Evolutionary conservation across 2,329 filamentous ascomycete genomes (phyloP).

Genomic region (Sphaerulina vaccinii): DNA sequence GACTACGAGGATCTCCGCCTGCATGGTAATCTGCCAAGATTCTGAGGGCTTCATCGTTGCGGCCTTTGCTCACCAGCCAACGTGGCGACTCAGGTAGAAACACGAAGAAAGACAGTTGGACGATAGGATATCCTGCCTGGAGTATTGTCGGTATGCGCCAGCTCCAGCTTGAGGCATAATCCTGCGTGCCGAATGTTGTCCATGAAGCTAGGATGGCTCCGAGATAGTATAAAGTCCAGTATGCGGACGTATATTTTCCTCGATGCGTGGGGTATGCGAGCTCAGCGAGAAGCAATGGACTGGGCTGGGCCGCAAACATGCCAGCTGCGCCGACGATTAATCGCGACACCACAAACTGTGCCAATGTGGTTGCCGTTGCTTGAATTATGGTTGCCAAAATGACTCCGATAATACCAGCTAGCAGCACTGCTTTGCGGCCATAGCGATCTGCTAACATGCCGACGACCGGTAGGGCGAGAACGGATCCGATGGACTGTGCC

Average conservation of each 20-base stretch:
- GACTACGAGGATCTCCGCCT: slow-evolving; percentile 54
- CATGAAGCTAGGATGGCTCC: slow-evolving; percentile 29
- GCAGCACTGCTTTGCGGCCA: too few species aligned
- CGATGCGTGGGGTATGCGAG: slow-evolving; percentile 46
- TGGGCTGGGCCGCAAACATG: slow-evolving; percentile 36
- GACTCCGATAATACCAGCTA: too few species aligned
- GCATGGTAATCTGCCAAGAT: slow-evolving; percentile 61
- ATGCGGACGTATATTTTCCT: slow-evolving; percentile 37
- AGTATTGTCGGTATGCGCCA: slow-evolving; percentile 32
- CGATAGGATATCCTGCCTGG: slow-evolving; percentile 26
- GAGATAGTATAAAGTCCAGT: slow-evolving; percentile 40
- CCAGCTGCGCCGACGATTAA: slow-evolving; percentile 41
- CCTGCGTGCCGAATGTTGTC: slow-evolving; percentile 27
- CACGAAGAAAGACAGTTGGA: slow-evolving; percentile 26
- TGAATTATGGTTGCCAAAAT: too few species aligned
- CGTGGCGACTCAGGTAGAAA: slow-evolving; percentile 31
- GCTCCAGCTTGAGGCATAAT: slow-evolving; percentile 25
- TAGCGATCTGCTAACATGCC: too few species aligned
- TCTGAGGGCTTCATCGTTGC: slow-evolving; percentile 55
- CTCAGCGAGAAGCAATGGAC: slow-evolving; percentile 46
- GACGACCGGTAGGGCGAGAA: slow-evolving; percentile 41
- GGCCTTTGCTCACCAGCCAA: slow-evolving; percentile 28
- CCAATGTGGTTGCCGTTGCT: too few species aligned
- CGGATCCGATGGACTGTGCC: slow-evolving; percentile 42
- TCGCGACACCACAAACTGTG: slow-evolving; percentile 41